Base-by-base conservation (phyloP, 1,139 yeast genomes). In the Geotrichum histeridarum region DNA sequence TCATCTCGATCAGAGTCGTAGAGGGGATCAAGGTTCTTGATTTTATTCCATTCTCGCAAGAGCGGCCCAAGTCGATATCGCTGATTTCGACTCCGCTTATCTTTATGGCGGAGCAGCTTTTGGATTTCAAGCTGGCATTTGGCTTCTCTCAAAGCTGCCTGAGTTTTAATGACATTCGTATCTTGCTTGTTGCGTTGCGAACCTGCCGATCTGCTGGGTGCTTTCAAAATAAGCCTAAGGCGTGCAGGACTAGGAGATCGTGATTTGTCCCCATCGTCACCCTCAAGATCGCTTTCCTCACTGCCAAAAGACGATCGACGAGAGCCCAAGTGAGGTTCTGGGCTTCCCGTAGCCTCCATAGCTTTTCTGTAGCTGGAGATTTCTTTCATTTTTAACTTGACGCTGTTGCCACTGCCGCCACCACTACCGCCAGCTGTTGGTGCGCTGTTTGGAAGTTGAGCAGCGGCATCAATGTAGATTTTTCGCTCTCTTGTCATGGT, bases 401-500 rank as follows among this genome's bases (percentile, higher is more conserved):
- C 50, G 22, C 36, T 47, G 35, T 47, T 47, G 43, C 50, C 43
- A 30, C 50, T 30, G 9, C 43, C 50, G 9, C 43, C 42, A 8
- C 37, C 43, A 27, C 37, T 30, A 8, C 43, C 50, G 18, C 47
- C 47, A 8, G 47, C 42, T 22, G 50, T 38, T 12, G 50, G 50
- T 2, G 35, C 41, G 14, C 39, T 22, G 15, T 47, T 47, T 12
- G 50, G 50, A 12, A 38, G 37, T n/a, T 38, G 43, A 22, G 50
- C 43, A 6, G 50, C 42, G 4, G 76, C 81, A 1, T 74, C 77
- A 54, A 85, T 71, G 64, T 82, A 84, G 55, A 74, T 75, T 53
- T 75, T 71, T 56, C 97, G 78, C 51, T 84, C 79, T 45, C 74
- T 73, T 57, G 78, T 78, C 87, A 89, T 87, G 42, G 74, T 77